phyloP scores from a whole-genome alignment of 2,329 filamentous ascomycete genomes.

The Zymoseptoria passerinii region DNA sequence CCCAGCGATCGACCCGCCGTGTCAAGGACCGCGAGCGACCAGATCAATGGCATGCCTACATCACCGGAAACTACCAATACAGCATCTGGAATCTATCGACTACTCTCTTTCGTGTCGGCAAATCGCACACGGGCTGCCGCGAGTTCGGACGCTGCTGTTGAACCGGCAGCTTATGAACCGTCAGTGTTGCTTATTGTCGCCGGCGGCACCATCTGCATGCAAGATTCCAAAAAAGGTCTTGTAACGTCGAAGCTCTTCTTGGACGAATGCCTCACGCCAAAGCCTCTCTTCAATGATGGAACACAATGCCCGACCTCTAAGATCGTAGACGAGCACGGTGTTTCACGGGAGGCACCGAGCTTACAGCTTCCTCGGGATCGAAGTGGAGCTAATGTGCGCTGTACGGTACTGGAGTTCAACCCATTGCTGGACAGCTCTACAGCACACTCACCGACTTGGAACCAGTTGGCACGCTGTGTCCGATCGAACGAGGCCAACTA shows the following conservation, averaged over 20 bases:
- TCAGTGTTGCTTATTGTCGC: constrained; percentile 80
- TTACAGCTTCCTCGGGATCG: constrained; percentile 72
- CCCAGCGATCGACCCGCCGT: background rate
- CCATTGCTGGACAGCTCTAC: constrained; percentile 82
- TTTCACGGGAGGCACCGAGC: constrained; percentile 45
- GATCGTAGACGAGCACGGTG: constrained; percentile 20
- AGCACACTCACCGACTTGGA: constrained; percentile 80
- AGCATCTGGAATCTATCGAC: constrained; percentile 17
- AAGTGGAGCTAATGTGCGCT: constrained; percentile 73
- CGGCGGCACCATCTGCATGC: constrained; percentile 85
- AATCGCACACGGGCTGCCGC: constrained; percentile 7
- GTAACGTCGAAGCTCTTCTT: constrained; percentile 68
- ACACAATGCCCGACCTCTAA: constrained; percentile 36
- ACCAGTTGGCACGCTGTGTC: constrained; percentile 71
- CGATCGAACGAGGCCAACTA: constrained; percentile 79
- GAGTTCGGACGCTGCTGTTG: constrained; percentile 1
- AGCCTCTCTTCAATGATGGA: constrained; percentile 78
- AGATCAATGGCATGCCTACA: background rate
- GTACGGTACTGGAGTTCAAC: constrained; percentile 75
- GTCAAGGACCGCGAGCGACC: background rate
- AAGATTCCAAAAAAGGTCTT: constrained; percentile 68
- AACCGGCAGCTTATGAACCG: constrained; percentile 13
- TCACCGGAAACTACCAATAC: constrained; percentile 1
- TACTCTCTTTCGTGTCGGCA: constrained; percentile 19
- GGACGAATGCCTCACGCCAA: constrained; percentile 69